Conservation (phyloP, 257 asterid genomes). For the Paulownia fortunei region DNA sequence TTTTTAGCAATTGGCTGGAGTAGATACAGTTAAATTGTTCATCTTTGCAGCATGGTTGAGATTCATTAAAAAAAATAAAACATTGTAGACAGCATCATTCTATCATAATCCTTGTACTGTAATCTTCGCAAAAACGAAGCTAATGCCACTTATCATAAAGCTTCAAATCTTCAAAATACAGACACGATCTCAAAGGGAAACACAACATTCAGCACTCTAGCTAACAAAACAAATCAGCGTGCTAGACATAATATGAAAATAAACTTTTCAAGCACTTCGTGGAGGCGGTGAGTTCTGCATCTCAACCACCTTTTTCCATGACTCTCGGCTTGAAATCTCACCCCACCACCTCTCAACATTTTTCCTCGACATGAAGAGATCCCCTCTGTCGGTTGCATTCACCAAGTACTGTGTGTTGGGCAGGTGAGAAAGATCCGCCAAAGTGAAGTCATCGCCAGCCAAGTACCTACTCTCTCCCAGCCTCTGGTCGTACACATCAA, state of each 20-base stretch:
- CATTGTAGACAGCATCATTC: not conserved
- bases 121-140: not conserved
- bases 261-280: constrained; percentile 36
- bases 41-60: no score
- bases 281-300: constrained; percentile 60
- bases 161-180: not conserved
- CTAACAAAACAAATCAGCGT: not conserved
- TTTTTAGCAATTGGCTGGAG: no score
- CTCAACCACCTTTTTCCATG: constrained; percentile 84
- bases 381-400: constrained; percentile 48
- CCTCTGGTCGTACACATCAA: constrained; percentile 82
- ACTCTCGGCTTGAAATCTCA: constrained; percentile 66
- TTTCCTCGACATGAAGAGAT: constrained; percentile 60
- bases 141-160: not conserved
- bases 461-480: constrained; percentile 71
- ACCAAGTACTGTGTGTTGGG: constrained; percentile 64
- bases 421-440: constrained; percentile 87
- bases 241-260: not conserved
- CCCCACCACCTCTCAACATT: constrained; percentile 91
- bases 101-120: not conserved
- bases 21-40: no score
- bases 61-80: no score
- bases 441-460: constrained; percentile 79
- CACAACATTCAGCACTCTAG: not conserved
- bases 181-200: not conserved